Conservation (phyloP, 176 grass and related monocot genomes). For the Phyllostachys edulis region DNA sequence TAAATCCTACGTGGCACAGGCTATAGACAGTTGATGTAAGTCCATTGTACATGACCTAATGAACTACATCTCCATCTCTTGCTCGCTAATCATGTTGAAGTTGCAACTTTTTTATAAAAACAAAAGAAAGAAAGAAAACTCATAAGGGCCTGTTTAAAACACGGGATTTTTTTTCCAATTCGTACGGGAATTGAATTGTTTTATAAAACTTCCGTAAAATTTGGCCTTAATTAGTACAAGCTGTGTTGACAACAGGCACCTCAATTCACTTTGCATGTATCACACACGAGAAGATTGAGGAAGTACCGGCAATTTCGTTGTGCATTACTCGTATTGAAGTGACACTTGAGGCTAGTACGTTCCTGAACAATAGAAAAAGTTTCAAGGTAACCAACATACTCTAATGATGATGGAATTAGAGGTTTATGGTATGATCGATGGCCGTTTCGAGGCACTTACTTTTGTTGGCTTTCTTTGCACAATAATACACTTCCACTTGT, state of each 20-base stretch:
- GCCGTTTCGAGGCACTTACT: not conserved
- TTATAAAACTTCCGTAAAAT: not conserved
- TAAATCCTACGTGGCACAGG: no score
- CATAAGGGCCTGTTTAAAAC: not conserved
- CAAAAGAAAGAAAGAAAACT: not conserved
- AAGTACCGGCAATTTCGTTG: not conserved
- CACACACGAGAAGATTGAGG: not conserved
- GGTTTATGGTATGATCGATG: slow-evolving; percentile 3
- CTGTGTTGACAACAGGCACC: not conserved
- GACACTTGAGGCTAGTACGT: not conserved
- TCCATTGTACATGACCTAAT: not conserved
- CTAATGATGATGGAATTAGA: slow-evolving; percentile 30
- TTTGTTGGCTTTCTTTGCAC: not conserved
- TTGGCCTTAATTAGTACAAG: not conserved
- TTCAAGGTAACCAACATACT: slow-evolving; percentile 40
- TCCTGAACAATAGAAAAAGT: not conserved
- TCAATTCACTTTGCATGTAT: not conserved
- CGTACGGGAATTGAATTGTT: not conserved
- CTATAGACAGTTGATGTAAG: no score
- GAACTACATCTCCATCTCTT: slow-evolving; percentile 9
- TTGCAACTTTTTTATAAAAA: not conserved
- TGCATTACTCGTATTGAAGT: not conserved
- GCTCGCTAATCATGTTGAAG: not conserved
- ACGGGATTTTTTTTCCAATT: not conserved
- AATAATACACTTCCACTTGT: slow-evolving; percentile 18